A percentile compares a stretch with the other conserved stretches of the same genome.
Evolutionary conservation across 129 eudicot species (phyloP).

Genomic region (Flaveria brownii): DNA sequence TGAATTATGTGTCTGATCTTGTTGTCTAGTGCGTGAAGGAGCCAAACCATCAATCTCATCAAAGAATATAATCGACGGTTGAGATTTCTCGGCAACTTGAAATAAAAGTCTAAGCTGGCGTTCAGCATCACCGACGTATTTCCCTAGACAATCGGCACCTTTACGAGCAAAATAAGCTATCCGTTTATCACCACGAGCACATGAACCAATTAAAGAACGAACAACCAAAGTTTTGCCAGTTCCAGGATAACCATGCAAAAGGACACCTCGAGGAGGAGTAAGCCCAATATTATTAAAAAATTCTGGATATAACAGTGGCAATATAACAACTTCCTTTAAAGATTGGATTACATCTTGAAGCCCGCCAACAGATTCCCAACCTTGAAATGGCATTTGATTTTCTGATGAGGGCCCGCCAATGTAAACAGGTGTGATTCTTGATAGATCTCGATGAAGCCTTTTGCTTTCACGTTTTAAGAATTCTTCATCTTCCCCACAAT

Average conservation of each 20-base stretch:
- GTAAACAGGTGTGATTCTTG: slow-evolving; percentile 80
- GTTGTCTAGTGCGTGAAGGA: slow-evolving; percentile 87
- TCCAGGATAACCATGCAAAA: slow-evolving; percentile 98
- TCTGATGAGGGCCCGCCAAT: slow-evolving; percentile 81
- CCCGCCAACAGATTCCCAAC: slow-evolving; percentile 99
- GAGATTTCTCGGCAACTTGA: slow-evolving; percentile 97
- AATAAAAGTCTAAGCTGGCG: slow-evolving; percentile 95
- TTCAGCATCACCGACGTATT: slow-evolving; percentile 98
- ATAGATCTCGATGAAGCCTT: slow-evolving; percentile 90
- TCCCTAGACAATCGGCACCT: slow-evolving; percentile 99
- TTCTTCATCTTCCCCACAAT: slow-evolving; percentile 98
- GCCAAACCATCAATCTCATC: slow-evolving; percentile 99
- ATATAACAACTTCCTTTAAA: slow-evolving; percentile 90
- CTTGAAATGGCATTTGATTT: slow-evolving; percentile 55
- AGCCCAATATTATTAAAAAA: slow-evolving; percentile 76
- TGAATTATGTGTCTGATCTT: slow-evolving; percentile 98
- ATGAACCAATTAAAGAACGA: slow-evolving; percentile 88
- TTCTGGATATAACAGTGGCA: slow-evolving; percentile 90
- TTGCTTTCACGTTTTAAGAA: slow-evolving; percentile 94
- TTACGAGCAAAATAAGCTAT: slow-evolving; percentile 99
- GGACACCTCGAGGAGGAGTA: slow-evolving; percentile 96
- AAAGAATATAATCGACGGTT: slow-evolving; percentile 92
- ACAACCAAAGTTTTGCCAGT: slow-evolving; percentile 96
- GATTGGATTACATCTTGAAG: slow-evolving; percentile 86
- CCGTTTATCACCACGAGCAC: slow-evolving; percentile 91